Conservation (phyloP, 441 rosid species). For the Croton laevigatus region DNA sequence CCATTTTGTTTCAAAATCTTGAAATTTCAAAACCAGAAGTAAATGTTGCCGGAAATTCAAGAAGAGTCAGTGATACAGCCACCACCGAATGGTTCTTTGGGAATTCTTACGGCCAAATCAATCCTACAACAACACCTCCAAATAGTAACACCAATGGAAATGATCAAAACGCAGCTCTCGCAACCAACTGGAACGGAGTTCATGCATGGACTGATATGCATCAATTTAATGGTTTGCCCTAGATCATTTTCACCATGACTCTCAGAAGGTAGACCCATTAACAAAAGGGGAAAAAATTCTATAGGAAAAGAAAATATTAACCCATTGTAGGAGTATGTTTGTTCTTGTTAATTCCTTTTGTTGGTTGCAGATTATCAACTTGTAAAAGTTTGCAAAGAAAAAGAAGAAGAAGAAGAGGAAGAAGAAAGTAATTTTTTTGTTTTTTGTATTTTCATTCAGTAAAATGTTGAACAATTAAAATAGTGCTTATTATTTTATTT, state of each 20-base stretch:
- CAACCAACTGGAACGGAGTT: constrained; percentile 50
- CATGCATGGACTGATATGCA: constrained; percentile 72
- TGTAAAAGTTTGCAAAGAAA: constrained; percentile 31
- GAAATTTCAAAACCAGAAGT: constrained; percentile 44
- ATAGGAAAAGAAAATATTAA: constrained; percentile 18
- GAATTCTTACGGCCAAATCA: constrained; percentile 51
- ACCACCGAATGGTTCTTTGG: constrained; percentile 90
- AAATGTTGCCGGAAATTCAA: constrained; percentile 33
- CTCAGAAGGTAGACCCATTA: constrained; percentile 20
- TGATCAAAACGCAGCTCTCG: constrained; percentile 18
- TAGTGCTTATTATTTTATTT: too few species aligned
- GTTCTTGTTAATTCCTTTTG: constrained; percentile 24
- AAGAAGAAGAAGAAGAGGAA: neutral
- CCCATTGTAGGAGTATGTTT: constrained; percentile 31
- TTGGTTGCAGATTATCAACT: constrained; percentile 27
- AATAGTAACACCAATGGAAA: constrained; percentile 37
- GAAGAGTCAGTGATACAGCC: constrained; percentile 35
- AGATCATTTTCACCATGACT: constrained; percentile 14
- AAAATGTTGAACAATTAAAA: constrained; percentile 29
- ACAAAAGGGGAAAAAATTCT: neutral
- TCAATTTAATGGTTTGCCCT: constrained; percentile 68
- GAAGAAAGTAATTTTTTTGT: constrained; percentile 6
- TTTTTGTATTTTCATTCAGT: constrained; percentile 19
- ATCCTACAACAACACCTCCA: constrained; percentile 33
- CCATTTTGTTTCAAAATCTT: constrained; percentile 66